Percentiles rank a stretch among this genome's conserved stretches.
phyloP scores from a whole-genome alignment of 148 eudicot species.

The Hydrangea macrophylla region DNA sequence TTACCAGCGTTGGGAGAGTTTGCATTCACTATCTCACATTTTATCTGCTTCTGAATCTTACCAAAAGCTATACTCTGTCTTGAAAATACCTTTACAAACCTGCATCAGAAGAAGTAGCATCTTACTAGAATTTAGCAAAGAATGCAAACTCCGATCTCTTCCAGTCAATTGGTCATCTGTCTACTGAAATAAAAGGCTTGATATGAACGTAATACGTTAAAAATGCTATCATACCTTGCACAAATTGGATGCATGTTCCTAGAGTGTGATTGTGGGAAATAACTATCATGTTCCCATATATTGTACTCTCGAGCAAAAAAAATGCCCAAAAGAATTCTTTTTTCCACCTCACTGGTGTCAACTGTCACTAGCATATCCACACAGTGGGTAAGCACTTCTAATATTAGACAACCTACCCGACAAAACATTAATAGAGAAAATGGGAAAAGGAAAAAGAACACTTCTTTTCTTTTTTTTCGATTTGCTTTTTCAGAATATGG shows the following conservation, averaged over 20 bases:
- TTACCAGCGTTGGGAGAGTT: conserved; percentile 12
- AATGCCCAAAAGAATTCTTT: no score
- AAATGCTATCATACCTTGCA: not conserved
- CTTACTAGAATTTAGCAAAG: not conserved
- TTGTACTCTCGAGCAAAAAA: not conserved
- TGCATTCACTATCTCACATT: conserved; percentile 58
- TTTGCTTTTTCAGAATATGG: not conserved
- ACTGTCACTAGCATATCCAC: not conserved
- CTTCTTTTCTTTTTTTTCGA: no score
- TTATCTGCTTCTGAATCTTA: conserved; percentile 70
- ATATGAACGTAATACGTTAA: not conserved
- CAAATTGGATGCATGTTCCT: no score
- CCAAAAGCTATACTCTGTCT: conserved; percentile 65
- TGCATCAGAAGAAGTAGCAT: conserved; percentile 26
- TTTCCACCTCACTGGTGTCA: not conserved
- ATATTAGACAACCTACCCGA: not conserved
- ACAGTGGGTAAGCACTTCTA: not conserved
- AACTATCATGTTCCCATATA: not conserved
- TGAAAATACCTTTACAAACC: conserved; percentile 67
- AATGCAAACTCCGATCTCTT: not conserved
- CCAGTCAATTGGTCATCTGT: not conserved
- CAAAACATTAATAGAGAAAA: not conserved
- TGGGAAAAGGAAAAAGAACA: no score
- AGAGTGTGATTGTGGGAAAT: no score
- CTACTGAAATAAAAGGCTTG: not conserved